Percentiles rank a stretch among this genome's conserved stretches.
These are phyloP conservation scores for Nidularia pulvinata DNA, from an alignment of 768 basidiomycete species.

Conservation along the genomic window DNA sequence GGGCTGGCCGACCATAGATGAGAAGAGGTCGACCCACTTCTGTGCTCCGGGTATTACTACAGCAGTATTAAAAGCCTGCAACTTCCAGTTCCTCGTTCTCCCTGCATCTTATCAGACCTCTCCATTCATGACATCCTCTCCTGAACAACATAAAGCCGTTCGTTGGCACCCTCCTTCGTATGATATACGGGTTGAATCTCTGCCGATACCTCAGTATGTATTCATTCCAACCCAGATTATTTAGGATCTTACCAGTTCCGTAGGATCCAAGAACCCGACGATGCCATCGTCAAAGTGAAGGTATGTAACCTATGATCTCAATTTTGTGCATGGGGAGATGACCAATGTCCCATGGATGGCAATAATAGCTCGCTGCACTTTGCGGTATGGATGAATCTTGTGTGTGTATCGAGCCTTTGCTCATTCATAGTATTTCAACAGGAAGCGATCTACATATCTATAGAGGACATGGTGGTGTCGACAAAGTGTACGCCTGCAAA, in stretches of 20 bases:
- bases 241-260: constrained; percentile 1
- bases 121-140: too few relatives aligned
- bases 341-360: not conserved
- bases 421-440: constrained; percentile 11
- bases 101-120: too few relatives aligned
- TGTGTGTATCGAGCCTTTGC: not conserved
- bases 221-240: not conserved
- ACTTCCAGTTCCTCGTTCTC: too few relatives aligned
- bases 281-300: constrained; percentile 76
- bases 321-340: not conserved
- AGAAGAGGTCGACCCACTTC: too few relatives aligned
- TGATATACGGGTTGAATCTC: constrained; percentile 68
- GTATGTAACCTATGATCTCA: constrained; percentile 27
- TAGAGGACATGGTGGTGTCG: constrained; percentile 56
- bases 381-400: constrained; percentile 44
- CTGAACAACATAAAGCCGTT: constrained; percentile 51
- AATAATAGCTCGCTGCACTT: constrained; percentile 57
- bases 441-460: constrained; percentile 79
- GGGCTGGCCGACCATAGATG: too few relatives aligned
- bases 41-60: too few relatives aligned
- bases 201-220: constrained; percentile 50
- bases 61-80: too few relatives aligned
- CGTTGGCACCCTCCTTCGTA: constrained; percentile 69
- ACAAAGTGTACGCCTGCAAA: constrained; percentile 43
- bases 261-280: constrained; percentile 73